A percentile compares a stretch with the other conserved stretches of the same genome.
phyloP scores from a whole-genome alignment of 441 rosid genomes.

The Pelargonium citronellum region DNA sequence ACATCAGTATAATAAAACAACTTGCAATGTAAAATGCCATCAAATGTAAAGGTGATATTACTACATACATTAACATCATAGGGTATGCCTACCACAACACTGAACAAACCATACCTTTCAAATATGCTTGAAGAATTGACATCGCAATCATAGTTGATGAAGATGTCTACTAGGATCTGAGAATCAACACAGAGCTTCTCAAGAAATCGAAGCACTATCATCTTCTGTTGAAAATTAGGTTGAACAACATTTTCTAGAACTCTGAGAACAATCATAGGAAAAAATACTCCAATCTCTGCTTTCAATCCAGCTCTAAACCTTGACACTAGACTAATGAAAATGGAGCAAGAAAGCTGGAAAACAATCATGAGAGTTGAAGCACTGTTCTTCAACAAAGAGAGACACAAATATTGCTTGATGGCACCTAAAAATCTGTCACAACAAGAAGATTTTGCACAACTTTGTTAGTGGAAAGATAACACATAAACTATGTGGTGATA shows the following conservation, averaged over 20 bases:
- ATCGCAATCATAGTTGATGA: constrained; percentile 96
- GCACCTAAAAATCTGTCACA: constrained; percentile 89
- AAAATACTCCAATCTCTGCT: constrained; percentile 99
- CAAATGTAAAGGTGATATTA: neutral
- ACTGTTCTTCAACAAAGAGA: constrained; percentile 90
- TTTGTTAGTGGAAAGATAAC: neutral
- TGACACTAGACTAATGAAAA: constrained; percentile 88
- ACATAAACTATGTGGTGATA: neutral
- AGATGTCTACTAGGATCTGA: constrained; percentile 93
- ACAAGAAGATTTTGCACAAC: constrained; percentile 8
- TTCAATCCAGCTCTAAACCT: constrained; percentile 95
- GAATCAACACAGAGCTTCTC: constrained; percentile 95
- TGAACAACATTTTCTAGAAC: constrained; percentile 94
- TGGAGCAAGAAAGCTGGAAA: constrained; percentile 98
- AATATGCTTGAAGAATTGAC: constrained; percentile 95
- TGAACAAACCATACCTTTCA: constrained; percentile 66
- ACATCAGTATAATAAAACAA: neutral
- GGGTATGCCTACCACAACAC: neutral
- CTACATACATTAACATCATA: too few species aligned
- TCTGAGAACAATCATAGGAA: constrained; percentile 94
- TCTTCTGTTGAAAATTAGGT: constrained; percentile 98
- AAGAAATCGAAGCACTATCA: constrained; percentile 92
- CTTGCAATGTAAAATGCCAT: neutral
- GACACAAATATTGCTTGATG: constrained; percentile 87
- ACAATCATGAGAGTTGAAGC: constrained; percentile 89